Percentiles rank a stretch among this genome's conserved stretches.
phyloP scores from a whole-genome alignment of 2,329 filamentous ascomycete genomes.

The Bisporella sp. region DNA sequence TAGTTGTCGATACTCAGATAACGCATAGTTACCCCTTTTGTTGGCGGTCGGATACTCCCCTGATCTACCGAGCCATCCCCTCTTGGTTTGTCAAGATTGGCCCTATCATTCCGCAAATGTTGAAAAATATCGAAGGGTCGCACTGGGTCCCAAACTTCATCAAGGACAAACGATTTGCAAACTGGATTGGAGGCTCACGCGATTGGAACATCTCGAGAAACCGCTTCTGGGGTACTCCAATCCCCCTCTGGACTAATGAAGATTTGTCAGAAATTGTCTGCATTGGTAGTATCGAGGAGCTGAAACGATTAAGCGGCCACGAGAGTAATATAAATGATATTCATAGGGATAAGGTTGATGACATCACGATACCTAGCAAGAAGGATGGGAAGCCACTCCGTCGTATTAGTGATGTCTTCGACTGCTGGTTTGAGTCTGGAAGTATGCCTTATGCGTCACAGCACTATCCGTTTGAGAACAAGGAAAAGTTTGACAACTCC shows the following conservation, averaged over 20 bases:
- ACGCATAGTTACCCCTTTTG: conserved; percentile 92
- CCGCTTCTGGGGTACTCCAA: conserved; percentile 90
- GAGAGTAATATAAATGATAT: conserved; percentile 76
- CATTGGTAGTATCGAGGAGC: conserved; percentile 75
- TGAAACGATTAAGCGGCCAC: conserved; percentile 82
- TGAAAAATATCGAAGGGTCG: conserved; percentile 79
- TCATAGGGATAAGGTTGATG: conserved; percentile 87
- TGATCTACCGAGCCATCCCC: conserved; percentile 90
- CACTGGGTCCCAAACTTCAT: conserved; percentile 90
- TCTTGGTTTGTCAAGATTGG: conserved; percentile 93
- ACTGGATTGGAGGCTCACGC: conserved; percentile 83
- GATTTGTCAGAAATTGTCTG: conserved; percentile 83
- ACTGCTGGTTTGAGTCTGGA: conserved; percentile 96
- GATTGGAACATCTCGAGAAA: conserved; percentile 96
- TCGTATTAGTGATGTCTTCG: conserved; percentile 83
- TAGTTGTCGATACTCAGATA: conserved; percentile 81
- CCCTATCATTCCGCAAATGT: conserved; percentile 76
- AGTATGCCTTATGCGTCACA: conserved; percentile 91
- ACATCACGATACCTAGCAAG: conserved; percentile 89
- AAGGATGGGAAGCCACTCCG: conserved; percentile 74
- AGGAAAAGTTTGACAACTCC: conserved; percentile 68
- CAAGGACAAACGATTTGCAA: conserved; percentile 84
- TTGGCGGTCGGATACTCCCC: conserved; percentile 83
- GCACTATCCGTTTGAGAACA: conserved; percentile 89
- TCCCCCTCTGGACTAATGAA: conserved; percentile 87